These are phyloP conservation scores for Talaromyces pinophilus DNA, from an alignment of 2,329 filamentous ascomycete genomes.

Conservation along the genomic window DNA sequence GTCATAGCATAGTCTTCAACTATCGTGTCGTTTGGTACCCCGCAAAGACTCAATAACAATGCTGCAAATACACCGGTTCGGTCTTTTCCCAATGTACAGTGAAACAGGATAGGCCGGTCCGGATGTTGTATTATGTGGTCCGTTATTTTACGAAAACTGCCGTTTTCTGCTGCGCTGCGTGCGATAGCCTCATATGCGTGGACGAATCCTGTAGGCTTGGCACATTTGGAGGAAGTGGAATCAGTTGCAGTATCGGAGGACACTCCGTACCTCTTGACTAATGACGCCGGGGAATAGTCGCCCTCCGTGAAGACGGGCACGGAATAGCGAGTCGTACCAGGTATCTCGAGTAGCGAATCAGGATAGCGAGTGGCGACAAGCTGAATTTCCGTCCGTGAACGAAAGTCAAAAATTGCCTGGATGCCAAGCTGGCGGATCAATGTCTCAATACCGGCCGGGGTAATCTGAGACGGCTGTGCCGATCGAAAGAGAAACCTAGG, in stretches of 20 bases:
- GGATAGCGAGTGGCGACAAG: slow-evolving; percentile 41
- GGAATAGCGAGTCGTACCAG: slow-evolving; percentile 57
- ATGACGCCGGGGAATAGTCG: slow-evolving; percentile 32
- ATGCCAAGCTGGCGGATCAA: slow-evolving; percentile 59
- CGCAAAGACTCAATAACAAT: slow-evolving; percentile 63
- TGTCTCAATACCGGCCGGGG: slow-evolving; percentile 52
- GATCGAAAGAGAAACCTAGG: slow-evolving; percentile 63
- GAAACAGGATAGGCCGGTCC: slow-evolving; percentile 58
- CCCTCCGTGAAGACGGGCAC: slow-evolving; percentile 63
- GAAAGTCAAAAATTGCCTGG: slow-evolving; percentile 65
- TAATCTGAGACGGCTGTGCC: slow-evolving; percentile 65
- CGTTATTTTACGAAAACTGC: slow-evolving; percentile 14
- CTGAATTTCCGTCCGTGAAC: slow-evolving; percentile 52
- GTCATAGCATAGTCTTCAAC: slow-evolving; percentile 61
- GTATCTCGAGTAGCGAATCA: slow-evolving; percentile 36
- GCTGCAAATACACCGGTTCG: slow-evolving; percentile 69
- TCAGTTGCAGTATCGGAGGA: slow-evolving; percentile 51
- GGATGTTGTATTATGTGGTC: slow-evolving; percentile 25
- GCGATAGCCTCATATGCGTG: slow-evolving; percentile 65
- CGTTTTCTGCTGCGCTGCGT: slow-evolving; percentile 9
- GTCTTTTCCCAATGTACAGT: slow-evolving; percentile 77
- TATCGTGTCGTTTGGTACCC: slow-evolving; percentile 58
- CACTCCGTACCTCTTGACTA: slow-evolving; percentile 10
- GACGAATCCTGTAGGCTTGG: slow-evolving; percentile 49
- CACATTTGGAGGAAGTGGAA: neutral